These are phyloP conservation scores for Solanum etuberosum DNA, from an alignment of 257 asterid genomes.

Conservation along the genomic window DNA sequence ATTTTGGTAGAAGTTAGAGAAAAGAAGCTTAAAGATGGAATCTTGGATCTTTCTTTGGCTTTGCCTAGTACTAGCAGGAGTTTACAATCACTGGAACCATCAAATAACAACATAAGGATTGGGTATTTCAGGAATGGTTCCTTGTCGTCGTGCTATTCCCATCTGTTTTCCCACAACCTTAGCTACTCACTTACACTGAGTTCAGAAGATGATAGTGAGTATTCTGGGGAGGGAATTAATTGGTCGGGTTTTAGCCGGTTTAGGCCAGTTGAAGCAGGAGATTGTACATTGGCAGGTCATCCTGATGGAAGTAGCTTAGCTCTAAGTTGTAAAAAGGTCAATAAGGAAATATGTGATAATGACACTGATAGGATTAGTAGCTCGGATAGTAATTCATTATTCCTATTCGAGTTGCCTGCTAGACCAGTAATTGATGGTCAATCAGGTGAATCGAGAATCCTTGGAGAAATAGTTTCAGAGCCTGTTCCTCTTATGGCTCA, in stretches of 20 bases:
- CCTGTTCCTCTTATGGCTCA: conserved; percentile 54
- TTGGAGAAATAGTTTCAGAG: conserved; percentile 66
- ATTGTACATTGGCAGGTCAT: conserved; percentile 48
- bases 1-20: not conserved
- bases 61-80: conserved; percentile 41
- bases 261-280: conserved; percentile 65
- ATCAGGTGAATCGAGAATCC: conserved; percentile 54
- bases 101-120: conserved; percentile 49
- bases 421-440: conserved; percentile 50
- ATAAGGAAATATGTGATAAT: conserved; percentile 35
- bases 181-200: conserved; percentile 82
- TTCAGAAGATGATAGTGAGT: conserved; percentile 59
- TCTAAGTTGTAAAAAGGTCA: conserved; percentile 22
- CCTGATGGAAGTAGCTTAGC: conserved; percentile 36
- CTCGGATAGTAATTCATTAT: conserved; percentile 60
- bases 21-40: conserved; percentile 9
- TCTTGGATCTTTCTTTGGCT: conserved; percentile 50
- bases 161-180: conserved; percentile 63
- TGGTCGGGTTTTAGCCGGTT: conserved; percentile 85
- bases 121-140: conserved; percentile 72
- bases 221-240: conserved; percentile 69
- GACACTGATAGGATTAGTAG: conserved; percentile 46
- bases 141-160: conserved; percentile 52
- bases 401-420: conserved; percentile 75
- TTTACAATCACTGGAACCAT: conserved; percentile 46